Base-by-base conservation (phyloP, 257 asterid species). In the Solanum chiquidenum region DNA sequence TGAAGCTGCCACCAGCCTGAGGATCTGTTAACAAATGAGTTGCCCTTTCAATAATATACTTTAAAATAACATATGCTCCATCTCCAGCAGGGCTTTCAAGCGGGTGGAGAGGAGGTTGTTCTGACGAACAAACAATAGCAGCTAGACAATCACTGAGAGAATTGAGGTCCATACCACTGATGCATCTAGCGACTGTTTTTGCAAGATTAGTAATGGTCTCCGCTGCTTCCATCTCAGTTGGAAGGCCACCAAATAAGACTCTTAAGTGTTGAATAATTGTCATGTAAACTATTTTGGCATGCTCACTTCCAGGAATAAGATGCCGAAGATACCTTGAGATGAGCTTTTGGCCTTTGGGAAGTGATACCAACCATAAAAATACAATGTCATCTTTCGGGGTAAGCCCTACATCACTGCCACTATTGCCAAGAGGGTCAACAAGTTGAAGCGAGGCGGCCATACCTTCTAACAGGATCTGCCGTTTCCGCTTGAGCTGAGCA, bases 331-430 rank as follows among this genome's bases (percentile, higher is more conserved):
- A 92, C 90, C 88, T 90, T 5, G 88, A 89, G 23, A 92, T 83
- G 73, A 92, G 92, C 85, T 91, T 92, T 69, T 89, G 87, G 49
- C 94, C 93, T 86, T 91, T 92, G 49, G 93, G 88, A 89, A 91
- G 88, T 58, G 91, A 91, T 42, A 88, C 87, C 62, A 92, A 83
- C 88, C 92, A 88, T 84, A 92, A 72, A 87, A 92, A 91, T 38
- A 92, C 92, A 85, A 87, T 87, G 74, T 92, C 92, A 62, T 92
- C 92, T 83, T 88, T 89, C 27, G 88, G 91, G 83, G 84, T 82
- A 83, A 68, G 87, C 83, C 87, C 90, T 13, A 89, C 87, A 23
- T 92, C 14, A 64, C 79, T 55, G 60, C 90, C 92, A 80, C 88
- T 89, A 85, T 92, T 91, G n/a, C 91, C 89, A 76, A 91, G 91